A percentile compares a stretch with the other conserved stretches of the same genome.
phyloP scores from a whole-genome alignment of 192 early-diverging fungal species.

The Coemansia sp. region DNA sequence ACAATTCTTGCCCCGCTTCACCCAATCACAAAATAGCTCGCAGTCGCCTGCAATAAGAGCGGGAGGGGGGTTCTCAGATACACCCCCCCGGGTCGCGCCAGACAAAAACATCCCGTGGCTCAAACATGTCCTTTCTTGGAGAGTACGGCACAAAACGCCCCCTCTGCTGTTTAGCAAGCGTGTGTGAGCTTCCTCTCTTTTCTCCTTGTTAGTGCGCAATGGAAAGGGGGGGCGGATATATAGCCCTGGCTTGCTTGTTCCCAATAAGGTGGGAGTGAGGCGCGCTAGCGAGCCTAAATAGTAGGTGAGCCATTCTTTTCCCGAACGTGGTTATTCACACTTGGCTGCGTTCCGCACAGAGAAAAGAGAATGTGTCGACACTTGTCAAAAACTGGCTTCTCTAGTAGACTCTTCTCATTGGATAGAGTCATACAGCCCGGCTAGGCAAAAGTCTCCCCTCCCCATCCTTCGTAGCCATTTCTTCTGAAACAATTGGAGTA shows the following conservation, averaged over 20 bases:
- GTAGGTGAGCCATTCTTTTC: slow-evolving; percentile 4
- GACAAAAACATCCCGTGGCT: slow-evolving; percentile 10
- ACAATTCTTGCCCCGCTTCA: slow-evolving; percentile 19
- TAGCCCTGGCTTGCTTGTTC: not conserved
- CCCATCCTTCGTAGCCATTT: not conserved
- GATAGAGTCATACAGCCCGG: not conserved
- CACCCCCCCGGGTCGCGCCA: not conserved
- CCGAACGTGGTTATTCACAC: not conserved
- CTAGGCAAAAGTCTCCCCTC: not conserved
- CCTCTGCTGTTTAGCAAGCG: not conserved
- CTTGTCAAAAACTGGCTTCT: not conserved
- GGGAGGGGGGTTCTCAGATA: not conserved
- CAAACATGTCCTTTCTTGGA: slow-evolving; percentile 5
- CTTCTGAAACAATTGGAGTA: not conserved
- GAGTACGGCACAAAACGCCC: slow-evolving; percentile 4
- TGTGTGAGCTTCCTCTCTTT: not conserved
- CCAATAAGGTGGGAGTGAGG: slow-evolving; percentile 3
- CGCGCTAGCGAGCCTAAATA: slow-evolving; percentile 3
- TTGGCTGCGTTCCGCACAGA: not conserved
- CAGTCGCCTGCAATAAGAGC: not conserved
- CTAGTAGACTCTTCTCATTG: not conserved
- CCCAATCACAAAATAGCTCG: slow-evolving; percentile 26
- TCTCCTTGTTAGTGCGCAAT: not conserved
- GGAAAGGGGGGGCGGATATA: slow-evolving; percentile 5
- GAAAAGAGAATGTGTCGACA: not conserved